Conservation (phyloP, 202 grass and related monocot genomes). For the Bolboschoenoplectus hybrid region DNA sequence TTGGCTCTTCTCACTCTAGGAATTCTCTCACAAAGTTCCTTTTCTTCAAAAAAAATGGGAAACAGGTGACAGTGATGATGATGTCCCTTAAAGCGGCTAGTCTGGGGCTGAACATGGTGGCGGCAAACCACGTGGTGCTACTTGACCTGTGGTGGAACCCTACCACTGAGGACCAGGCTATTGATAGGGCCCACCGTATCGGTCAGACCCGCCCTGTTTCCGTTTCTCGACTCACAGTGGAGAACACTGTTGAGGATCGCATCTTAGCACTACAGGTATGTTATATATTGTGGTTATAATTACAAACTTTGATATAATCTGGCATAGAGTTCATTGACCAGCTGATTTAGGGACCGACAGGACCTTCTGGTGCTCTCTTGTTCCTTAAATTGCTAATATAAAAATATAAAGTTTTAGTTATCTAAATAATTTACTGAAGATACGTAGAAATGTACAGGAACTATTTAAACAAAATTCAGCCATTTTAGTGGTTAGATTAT, state of each 20-base stretch:
- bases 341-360: background rate
- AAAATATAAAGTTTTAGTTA: background rate
- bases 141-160: slow-evolving; percentile 99
- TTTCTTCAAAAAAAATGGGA: slow-evolving; percentile 8
- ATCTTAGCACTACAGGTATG: slow-evolving; percentile 97
- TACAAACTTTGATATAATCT: background rate
- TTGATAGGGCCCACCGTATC: slow-evolving; percentile 97
- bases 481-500: background rate
- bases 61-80: slow-evolving; percentile 92
- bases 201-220: slow-evolving; percentile 90
- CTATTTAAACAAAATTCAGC: background rate
- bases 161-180: slow-evolving; percentile 99
- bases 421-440: slow-evolving; percentile 4
- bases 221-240: slow-evolving; percentile 89
- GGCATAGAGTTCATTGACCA: background rate
- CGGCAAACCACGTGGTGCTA: slow-evolving; percentile 90
- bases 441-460: background rate
- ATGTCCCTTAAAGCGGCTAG: slow-evolving; percentile 99
- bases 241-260: slow-evolving; percentile 93
- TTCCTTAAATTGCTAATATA: background rate
- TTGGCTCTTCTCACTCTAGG: background rate
- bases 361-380: background rate
- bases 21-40: slow-evolving; percentile 4
- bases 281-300: slow-evolving; percentile 13
- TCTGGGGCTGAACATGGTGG: slow-evolving; percentile 98